Evolutionary conservation across 2,329 filamentous ascomycete species (phyloP), one percentile per base, ranked within the genome.

Genomic region (Alternaria brassicicola): DNA sequence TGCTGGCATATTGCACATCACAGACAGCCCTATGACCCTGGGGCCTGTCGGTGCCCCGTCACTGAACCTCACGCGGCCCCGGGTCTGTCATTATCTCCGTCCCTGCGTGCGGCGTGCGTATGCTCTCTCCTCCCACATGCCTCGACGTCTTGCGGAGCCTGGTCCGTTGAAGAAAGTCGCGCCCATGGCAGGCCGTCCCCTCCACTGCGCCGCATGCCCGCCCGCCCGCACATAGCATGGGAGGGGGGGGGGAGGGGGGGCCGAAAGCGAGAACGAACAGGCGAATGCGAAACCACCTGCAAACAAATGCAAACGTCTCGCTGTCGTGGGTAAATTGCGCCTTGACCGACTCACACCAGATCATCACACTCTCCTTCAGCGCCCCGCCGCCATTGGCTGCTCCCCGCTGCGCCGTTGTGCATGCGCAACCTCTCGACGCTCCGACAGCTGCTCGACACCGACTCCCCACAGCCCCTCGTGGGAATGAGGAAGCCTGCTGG

Each of bases 1-100:
- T 55, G 49, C 60, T 59, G 48, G 53, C 59, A 38, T 59, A 57
- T 52, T 50, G 57, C 52, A 51, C 50, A 33, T 55, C 45, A 57
- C 61, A 56, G 54, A 61, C 65, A 67, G 68, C 66, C 67, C 66
- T 70, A 69, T 55, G 63, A 58, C 62, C 61, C 67, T 69, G 66
- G 65, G 43, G 62, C 62, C 46, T 52, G 48, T 51, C 52, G 42
- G 51, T 26, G 30, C 35, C 35, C 35, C 35, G 10, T 55, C 54
- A 38, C 61, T 39, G 51, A 39, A 31, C 51, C 53, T 55, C 38
- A 41, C 53, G 52, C 62, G 48, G 55, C 55, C 45, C 61, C 62
- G 66, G 64, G 43, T 61, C 64, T 59, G 63, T 57, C 54, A 57
- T 54, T 63, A 64, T 61, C 60, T 67, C 67, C 66, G 67, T 57